Conservation (phyloP, 441 rosid species). For the Euphorbia schlechtendalii region DNA sequence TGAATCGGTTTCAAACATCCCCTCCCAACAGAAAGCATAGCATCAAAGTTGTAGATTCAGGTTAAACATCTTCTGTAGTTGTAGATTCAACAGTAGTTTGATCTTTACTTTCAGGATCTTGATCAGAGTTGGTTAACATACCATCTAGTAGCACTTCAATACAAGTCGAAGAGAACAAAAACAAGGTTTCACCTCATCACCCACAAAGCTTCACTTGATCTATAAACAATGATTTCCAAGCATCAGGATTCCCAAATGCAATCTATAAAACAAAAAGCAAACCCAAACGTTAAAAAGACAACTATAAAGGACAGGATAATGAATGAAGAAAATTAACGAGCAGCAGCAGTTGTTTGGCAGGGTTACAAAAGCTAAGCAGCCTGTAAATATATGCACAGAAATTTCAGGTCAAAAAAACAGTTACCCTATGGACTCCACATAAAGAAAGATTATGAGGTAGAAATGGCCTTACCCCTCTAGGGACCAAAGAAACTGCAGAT, state of each 20-base stretch:
- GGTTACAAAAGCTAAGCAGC: no score
- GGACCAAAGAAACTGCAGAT: slow-evolving; percentile 1
- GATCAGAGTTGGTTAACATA: no score
- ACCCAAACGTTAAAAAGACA: neutral
- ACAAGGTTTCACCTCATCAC: neutral
- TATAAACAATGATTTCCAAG: neutral
- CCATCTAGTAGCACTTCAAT: neutral
- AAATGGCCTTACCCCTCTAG: slow-evolving; percentile 18
- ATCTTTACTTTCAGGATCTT: no score
- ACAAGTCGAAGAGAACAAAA: slow-evolving; percentile 1
- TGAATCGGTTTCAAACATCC: no score
- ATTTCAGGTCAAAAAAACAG: no score
- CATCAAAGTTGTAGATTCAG: no score
- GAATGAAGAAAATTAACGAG: neutral
- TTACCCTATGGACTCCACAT: no score
- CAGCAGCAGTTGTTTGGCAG: no score
- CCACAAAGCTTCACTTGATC: neutral
- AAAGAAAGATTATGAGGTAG: neutral
- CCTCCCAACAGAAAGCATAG: no score
- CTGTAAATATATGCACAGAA: no score
- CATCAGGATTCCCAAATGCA: neutral
- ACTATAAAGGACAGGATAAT: neutral
- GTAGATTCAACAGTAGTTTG: no score
- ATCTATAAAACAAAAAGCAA: slow-evolving; percentile 17
- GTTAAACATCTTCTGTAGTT: no score